phyloP scores from a whole-genome alignment of 495 filamentous ascomycete genomes.

The Aspergillus campestris region DNA sequence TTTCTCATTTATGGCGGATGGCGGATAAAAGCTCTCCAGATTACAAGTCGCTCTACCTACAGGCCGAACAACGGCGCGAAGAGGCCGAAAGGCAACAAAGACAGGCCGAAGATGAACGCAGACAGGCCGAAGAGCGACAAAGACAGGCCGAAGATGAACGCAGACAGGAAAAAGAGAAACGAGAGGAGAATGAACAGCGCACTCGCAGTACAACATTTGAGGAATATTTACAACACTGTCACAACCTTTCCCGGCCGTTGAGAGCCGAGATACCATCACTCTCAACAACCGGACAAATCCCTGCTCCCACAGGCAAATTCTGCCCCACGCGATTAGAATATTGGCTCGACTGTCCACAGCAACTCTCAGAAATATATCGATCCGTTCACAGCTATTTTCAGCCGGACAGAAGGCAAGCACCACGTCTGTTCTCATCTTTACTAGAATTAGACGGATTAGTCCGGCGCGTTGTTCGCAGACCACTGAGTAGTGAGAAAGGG shows the following conservation, averaged over 20 bases:
- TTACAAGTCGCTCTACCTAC: conserved; percentile 2
- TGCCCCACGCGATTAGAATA: conserved; percentile 21
- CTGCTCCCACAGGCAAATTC: conserved; percentile 18
- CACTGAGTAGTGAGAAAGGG: conserved; percentile 23
- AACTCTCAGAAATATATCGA: conserved; percentile 20
- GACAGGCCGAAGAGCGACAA: conserved; percentile 3
- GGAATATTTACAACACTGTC: conserved; percentile 22
- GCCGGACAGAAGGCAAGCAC: conserved; percentile 6
- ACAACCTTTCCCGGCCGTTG: conserved; percentile 14
- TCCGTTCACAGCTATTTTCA: conserved; percentile 18
- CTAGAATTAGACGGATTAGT: conserved; percentile 9
- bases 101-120: no score
- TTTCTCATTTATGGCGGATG: no score
- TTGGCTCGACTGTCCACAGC: conserved; percentile 22
- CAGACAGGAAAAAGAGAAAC: conserved; percentile 4
- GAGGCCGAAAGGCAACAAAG: no score
- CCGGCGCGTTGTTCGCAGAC: conserved; percentile 2
- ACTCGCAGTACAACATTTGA: conserved; percentile 19
- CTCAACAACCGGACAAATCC: conserved; percentile 24
- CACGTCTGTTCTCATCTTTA: conserved; percentile 7
- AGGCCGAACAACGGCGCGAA: no score
- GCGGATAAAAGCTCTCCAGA: background rate
- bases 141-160: no score
- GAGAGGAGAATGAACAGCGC: conserved; percentile 3
- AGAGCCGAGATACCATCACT: conserved; percentile 18